phyloP scores from a whole-genome alignment of 495 filamentous ascomycete species.

The Apiosordaria backusii region DNA sequence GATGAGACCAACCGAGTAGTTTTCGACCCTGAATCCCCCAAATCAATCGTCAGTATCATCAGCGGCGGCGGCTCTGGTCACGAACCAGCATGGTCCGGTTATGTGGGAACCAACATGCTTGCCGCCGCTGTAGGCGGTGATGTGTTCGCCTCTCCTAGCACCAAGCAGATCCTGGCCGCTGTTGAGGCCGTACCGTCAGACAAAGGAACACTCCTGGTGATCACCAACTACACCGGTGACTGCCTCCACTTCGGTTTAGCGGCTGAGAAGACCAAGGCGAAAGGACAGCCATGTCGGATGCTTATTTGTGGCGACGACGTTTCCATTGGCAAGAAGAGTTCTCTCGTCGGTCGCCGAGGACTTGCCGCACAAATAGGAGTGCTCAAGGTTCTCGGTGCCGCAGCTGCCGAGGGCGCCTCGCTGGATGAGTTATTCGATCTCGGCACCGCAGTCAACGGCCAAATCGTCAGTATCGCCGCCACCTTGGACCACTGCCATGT shows the following conservation, averaged over 20 bases:
- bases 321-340: conserved; percentile 53
- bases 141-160: conserved; percentile 59
- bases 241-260: conserved; percentile 63
- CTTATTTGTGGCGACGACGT: conserved; percentile 61
- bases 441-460: conserved; percentile 49
- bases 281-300: conserved; percentile 51
- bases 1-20: conserved; percentile 57
- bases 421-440: conserved; percentile 56
- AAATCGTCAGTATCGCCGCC: conserved; percentile 58
- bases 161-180: conserved; percentile 59
- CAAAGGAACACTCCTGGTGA: conserved; percentile 57
- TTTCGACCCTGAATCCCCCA: conserved; percentile 49
- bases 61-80: conserved; percentile 61
- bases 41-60: conserved; percentile 54
- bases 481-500: conserved; percentile 64
- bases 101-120: conserved; percentile 59
- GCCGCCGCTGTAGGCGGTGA: conserved; percentile 58
- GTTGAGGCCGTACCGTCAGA: conserved; percentile 54
- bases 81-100: conserved; percentile 62
- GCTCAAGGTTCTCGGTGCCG: conserved; percentile 41
- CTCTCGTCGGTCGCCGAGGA: conserved; percentile 55
- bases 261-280: conserved; percentile 56
- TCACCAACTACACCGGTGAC: conserved; percentile 66
- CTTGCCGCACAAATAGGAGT: conserved; percentile 52
- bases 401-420: conserved; percentile 42